A percentile compares a stretch with the other conserved stretches of the same genome.
Conservation (phyloP, 495 filamentous ascomycete genomes). For the Neurospora sp. region DNA sequence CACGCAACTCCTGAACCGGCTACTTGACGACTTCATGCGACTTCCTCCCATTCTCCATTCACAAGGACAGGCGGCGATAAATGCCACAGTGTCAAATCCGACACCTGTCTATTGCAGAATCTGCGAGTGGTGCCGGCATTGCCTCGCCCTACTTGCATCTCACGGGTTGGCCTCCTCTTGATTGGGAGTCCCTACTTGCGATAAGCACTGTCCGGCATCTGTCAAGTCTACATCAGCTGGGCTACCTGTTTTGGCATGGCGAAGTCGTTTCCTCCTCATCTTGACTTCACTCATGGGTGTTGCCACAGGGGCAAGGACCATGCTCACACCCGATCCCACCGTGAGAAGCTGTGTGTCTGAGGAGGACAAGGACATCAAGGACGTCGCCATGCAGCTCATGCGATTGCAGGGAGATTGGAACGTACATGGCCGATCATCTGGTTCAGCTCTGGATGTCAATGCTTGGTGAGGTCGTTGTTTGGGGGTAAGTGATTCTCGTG, state of each 20-base stretch:
- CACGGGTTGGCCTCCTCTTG: not conserved
- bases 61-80: not conserved
- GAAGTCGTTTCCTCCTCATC: not conserved
- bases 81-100: not conserved
- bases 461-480: conserved; percentile 96
- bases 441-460: conserved; percentile 86
- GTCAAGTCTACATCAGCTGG: not conserved
- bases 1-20: not conserved
- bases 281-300: not conserved
- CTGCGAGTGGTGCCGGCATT: not conserved
- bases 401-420: not conserved
- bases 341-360: not conserved
- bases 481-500: conserved; percentile 54
- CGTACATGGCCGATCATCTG: not conserved
- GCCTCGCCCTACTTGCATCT: not conserved
- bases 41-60: not conserved
- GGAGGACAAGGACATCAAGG: not conserved
- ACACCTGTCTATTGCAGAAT: not conserved
- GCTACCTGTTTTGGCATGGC: not conserved
- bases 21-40: not conserved
- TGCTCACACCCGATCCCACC: not conserved
- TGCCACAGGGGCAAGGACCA: not conserved
- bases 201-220: not conserved
- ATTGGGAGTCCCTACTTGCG: not conserved
- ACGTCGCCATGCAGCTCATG: not conserved